Evolutionary conservation across 2,329 filamentous ascomycete genomes (phyloP), one percentile per base, ranked within the genome.

Genomic region (Botrytis porri): DNA sequence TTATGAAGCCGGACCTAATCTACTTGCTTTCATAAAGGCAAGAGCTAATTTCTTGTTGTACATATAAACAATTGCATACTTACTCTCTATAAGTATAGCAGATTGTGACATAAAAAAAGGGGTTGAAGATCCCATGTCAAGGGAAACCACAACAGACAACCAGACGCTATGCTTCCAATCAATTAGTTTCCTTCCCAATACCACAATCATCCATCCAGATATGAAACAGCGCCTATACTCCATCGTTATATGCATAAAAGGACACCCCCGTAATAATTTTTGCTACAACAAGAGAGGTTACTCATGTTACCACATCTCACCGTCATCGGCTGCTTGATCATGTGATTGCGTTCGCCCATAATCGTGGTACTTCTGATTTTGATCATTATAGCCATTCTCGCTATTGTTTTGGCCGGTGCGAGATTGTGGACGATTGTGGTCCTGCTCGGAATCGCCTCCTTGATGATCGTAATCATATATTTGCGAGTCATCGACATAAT

Each of bases 381-480:
- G 51, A n/a, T 41, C 78, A 65, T 77, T 76, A 63, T 80, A 79
- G 9, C 77, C 77, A 65, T 80, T 78, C 41, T 79, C 78, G 39
- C 73, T 69, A 60, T 76, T 77, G 70, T 81, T 79, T 64, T 81
- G 79, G 18, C 78, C 78, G 9, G 79, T 78, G 73, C 80, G 77
- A 65, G 81, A 81, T 71, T 81, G 77, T 22, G 80, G 80, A 25
- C 80, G 78, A 57, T 76, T 77, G 7, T 78, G 77, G 35, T 75
- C 73, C 60, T 79, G 76, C 4, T 72, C 74, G 59, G 74, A 72
- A 57, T 74, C 79, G 76, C 83, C 83, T 74, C 84, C 82, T 69
- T 80, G 79, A 73, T 82, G 79, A 65, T 85, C 84, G 77, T 86
- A 85, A 75, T 85, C 85, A 77, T 86, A 87, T 78, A 84, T 85